These are phyloP conservation scores for Symbiodinium pilosum DNA, from an alignment of 73 alveolate genomes.

Conservation along the genomic window DNA sequence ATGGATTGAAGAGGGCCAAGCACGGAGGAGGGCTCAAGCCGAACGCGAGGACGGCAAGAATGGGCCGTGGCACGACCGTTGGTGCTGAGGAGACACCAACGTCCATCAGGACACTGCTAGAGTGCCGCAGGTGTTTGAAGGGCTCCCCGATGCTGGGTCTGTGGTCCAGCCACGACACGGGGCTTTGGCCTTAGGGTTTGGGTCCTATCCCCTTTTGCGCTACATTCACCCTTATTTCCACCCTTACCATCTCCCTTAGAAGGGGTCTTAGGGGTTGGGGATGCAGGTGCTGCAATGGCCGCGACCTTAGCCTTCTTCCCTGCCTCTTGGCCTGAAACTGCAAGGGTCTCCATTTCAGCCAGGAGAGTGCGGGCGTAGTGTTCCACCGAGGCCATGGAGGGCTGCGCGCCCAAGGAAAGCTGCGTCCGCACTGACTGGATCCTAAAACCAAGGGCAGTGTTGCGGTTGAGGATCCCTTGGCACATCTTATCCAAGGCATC, in stretches of 20 bases:
- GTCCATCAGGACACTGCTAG: not conserved
- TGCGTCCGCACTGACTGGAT: not conserved
- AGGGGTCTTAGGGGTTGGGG: too few relatives aligned
- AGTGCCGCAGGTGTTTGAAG: not conserved
- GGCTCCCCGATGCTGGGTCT: not conserved
- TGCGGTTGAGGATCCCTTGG: not conserved
- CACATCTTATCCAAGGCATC: not conserved
- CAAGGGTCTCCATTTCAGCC: not conserved
- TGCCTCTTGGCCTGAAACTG: not conserved
- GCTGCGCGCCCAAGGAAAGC: not conserved
- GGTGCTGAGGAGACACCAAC: not conserved
- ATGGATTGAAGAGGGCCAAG: slow-evolving; percentile 26
- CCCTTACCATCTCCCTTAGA: not conserved
- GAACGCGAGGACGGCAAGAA: too few relatives aligned
- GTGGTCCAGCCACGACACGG: not conserved
- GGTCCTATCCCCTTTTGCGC: not conserved
- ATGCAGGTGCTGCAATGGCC: not conserved
- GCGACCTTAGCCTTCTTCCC: not conserved
- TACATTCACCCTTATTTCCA: not conserved
- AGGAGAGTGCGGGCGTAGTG: not conserved
- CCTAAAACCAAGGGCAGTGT: not conserved
- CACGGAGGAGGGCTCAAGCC: not conserved
- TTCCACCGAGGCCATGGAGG: not conserved
- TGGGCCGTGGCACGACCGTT: not conserved
- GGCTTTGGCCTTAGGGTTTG: not conserved